phyloP scores from a whole-genome alignment of 2,329 filamentous ascomycete genomes.

The Thielaviopsis populi region DNA sequence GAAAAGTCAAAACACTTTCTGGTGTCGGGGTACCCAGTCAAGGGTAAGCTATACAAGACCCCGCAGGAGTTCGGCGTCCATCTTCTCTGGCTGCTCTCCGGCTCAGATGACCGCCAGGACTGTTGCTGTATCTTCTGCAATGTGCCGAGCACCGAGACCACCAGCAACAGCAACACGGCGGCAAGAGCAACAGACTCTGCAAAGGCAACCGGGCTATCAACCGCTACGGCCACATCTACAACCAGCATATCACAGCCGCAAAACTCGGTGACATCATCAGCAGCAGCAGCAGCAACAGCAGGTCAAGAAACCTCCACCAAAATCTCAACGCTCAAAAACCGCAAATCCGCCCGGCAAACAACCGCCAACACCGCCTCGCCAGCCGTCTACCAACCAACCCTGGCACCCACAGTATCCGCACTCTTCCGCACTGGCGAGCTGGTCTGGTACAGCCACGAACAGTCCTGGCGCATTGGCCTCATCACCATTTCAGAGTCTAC shows the following conservation, averaged over 20 bases:
- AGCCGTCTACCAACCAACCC: constrained; percentile 10
- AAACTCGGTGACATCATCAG: constrained; percentile 9
- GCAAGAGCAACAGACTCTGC: constrained; percentile 4
- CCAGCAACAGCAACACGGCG: constrained; percentile 13
- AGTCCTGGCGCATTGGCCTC: constrained; percentile 35
- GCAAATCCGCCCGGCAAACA: constrained; percentile 3
- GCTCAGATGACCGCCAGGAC: constrained; percentile 32
- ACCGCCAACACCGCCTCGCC: neutral
- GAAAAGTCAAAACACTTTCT: constrained; percentile 35
- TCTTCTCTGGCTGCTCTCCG: constrained; percentile 36
- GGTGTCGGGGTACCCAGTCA: constrained; percentile 35
- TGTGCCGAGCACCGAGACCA: constrained; percentile 22
- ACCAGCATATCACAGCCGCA: neutral
- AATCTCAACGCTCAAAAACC: constrained; percentile 15
- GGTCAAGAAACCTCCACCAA: constrained; percentile 7
- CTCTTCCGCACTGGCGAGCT: constrained; percentile 36
- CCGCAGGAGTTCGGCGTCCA: constrained; percentile 40
- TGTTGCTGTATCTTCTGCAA: constrained; percentile 39
- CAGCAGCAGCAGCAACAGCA: constrained; percentile 7
- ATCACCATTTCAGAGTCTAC: constrained; percentile 25
- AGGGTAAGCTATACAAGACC: constrained; percentile 35
- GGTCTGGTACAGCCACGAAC: constrained; percentile 35
- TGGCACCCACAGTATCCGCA: constrained; percentile 19
- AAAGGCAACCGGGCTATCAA: constrained; percentile 10
- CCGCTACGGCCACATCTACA: constrained; percentile 8